Evolutionary conservation across 1,284 basidiomycete species (phyloP).

Genomic region (Crepidotus sp.): DNA sequence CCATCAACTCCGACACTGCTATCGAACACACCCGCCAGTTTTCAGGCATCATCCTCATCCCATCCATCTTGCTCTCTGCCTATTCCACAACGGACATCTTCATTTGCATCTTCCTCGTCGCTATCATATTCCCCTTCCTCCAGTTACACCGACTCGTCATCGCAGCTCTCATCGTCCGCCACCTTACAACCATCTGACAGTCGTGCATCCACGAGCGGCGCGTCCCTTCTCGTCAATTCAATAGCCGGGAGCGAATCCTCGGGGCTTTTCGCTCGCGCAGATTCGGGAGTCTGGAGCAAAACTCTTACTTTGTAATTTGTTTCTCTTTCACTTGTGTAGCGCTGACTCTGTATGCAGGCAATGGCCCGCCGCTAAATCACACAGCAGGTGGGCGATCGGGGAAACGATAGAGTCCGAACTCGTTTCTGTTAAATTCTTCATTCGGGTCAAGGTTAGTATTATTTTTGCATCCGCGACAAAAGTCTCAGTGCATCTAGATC

Average conservation of each 20-base stretch:
- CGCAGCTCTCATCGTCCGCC: conserved; percentile 17
- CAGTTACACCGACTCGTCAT: conserved; percentile 11
- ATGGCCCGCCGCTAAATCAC: conserved; percentile 62
- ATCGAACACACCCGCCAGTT: conserved; percentile 7
- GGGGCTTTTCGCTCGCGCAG: conserved; percentile 45
- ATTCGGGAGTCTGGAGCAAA: conserved; percentile 50
- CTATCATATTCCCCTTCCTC: conserved; percentile 16
- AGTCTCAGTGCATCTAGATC: conserved; percentile 36
- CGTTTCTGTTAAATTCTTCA: conserved; percentile 60
- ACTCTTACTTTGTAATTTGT: conserved; percentile 36
- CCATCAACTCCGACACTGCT: conserved; percentile 19
- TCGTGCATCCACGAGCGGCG: conserved; percentile 15
- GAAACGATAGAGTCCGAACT: conserved; percentile 62
- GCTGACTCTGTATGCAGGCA: conserved; percentile 29
- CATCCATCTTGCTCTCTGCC: conserved; percentile 11
- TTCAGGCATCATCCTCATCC: conserved; percentile 3
- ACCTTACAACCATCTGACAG: conserved; percentile 19
- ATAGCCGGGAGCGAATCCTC: conserved; percentile 52
- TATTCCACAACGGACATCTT: conserved; percentile 14
- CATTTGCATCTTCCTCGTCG: conserved; percentile 16
- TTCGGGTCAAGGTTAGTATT: conserved; percentile 52
- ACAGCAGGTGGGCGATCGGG: conserved; percentile 65
- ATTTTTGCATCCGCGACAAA: conserved; percentile 5
- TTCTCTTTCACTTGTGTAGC: too few relatives aligned
- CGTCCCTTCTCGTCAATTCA: conserved; percentile 35